A percentile compares a stretch with the other conserved stretches of the same genome.
These are phyloP conservation scores for Cryphonectria carpinicola DNA, from an alignment of 2,329 filamentous ascomycete species.

Conservation along the genomic window DNA sequence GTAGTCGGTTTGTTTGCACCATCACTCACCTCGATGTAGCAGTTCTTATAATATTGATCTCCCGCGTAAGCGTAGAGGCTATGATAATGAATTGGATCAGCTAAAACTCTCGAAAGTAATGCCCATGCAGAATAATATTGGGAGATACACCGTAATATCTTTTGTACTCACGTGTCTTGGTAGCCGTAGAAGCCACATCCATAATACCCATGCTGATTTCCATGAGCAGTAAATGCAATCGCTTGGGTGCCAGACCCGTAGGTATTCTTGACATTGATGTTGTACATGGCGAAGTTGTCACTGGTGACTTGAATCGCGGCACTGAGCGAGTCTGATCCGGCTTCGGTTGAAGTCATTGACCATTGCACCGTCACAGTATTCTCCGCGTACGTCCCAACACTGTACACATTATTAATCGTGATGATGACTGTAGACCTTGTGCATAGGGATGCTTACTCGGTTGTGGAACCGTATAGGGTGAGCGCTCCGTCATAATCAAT, in stretches of 20 bases:
- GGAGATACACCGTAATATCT: background rate
- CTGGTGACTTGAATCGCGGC: conserved; percentile 38
- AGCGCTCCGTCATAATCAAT: conserved; percentile 37
- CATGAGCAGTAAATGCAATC: conserved; percentile 37
- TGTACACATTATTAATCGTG: background rate
- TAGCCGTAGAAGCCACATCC: conserved; percentile 40
- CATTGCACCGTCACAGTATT: conserved; percentile 41
- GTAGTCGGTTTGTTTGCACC: background rate
- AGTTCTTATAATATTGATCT: conserved; percentile 34
- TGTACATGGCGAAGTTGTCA: conserved; percentile 39
- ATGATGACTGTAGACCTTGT: background rate
- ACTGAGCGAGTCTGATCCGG: conserved; percentile 38
- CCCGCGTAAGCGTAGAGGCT: conserved; percentile 39
- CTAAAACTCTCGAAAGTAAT: background rate
- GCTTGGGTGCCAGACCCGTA: conserved; percentile 40
- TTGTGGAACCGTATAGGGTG: conserved; percentile 40
- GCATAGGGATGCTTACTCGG: conserved; percentile 30
- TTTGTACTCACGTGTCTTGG: conserved; percentile 38
- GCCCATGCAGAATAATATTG: background rate
- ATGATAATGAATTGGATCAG: background rate
- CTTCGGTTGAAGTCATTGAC: conserved; percentile 37
- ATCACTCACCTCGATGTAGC: conserved; percentile 19
- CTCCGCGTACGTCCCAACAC: conserved; percentile 34
- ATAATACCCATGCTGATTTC: conserved; percentile 40
- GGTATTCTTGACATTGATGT: conserved; percentile 41